These are phyloP conservation scores for Nepenthes mirabilis DNA, from an alignment of 148 eudicot genomes.

Conservation along the genomic window DNA sequence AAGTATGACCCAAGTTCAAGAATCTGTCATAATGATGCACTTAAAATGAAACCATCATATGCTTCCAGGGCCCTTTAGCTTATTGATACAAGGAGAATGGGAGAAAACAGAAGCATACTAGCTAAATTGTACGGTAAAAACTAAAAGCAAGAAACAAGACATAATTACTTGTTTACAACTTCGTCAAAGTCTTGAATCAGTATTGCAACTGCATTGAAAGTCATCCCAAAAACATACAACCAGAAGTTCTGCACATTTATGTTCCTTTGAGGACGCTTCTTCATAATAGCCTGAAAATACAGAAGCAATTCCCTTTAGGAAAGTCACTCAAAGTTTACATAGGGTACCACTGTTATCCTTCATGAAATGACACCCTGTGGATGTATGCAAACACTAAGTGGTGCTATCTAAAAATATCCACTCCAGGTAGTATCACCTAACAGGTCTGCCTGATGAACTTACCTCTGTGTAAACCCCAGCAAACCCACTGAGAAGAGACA, in stretches of 20 bases:
- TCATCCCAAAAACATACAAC: slow-evolving; percentile 95
- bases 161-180: slow-evolving; percentile 67
- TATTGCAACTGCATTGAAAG: slow-evolving; percentile 84
- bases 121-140: not conserved
- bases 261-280: slow-evolving; percentile 93
- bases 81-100: not conserved
- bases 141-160: not conserved
- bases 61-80: too few species aligned
- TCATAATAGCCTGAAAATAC: slow-evolving; percentile 67
- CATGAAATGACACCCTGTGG: not conserved
- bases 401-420: not conserved
- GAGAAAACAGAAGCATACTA: not conserved
- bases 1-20: not conserved
- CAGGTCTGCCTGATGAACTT: slow-evolving; percentile 8
- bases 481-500: slow-evolving; percentile 99
- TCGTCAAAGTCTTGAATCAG: slow-evolving; percentile 86
- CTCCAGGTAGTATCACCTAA: not conserved
- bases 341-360: not conserved
- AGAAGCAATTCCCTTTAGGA: slow-evolving; percentile 5
- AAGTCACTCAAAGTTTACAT: not conserved
- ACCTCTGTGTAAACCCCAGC: slow-evolving; percentile 99
- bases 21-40: too few species aligned
- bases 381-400: not conserved
- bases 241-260: slow-evolving; percentile 98
- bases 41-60: not conserved